phyloP scores from a whole-genome alignment of 1,284 basidiomycete genomes.

The Apiotrichum mycotoxinovorans region DNA sequence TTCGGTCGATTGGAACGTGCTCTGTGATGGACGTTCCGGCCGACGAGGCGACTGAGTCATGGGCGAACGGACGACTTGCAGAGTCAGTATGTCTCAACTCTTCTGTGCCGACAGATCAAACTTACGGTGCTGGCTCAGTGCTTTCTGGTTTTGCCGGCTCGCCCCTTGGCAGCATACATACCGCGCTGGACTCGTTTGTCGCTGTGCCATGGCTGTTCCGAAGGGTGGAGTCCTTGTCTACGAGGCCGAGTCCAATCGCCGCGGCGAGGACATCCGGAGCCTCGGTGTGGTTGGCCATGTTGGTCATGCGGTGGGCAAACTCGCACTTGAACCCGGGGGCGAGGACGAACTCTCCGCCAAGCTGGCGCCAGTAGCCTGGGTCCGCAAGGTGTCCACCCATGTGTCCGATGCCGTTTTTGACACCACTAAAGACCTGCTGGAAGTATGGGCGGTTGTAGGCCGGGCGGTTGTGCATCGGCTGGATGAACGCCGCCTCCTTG shows the following conservation, averaged over 20 bases:
- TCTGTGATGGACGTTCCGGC: not conserved
- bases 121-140: too few relatives aligned
- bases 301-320: constrained; percentile 50
- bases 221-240: not conserved
- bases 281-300: constrained; percentile 47
- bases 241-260: not conserved
- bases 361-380: constrained; percentile 43
- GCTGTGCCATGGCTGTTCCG: too few relatives aligned
- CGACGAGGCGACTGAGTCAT: not conserved
- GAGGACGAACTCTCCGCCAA: constrained; percentile 49
- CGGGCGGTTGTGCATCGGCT: constrained; percentile 28
- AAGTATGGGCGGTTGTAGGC: constrained; percentile 40
- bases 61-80: too few relatives aligned
- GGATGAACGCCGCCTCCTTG: constrained; percentile 38
- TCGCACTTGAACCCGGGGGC: constrained; percentile 37
- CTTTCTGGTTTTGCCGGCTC: too few relatives aligned
- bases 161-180: too few relatives aligned
- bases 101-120: too few relatives aligned
- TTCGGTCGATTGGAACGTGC: not conserved
- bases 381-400: constrained; percentile 32
- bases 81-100: too few relatives aligned
- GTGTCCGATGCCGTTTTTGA: constrained; percentile 41
- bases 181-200: too few relatives aligned
- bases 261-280: constrained; percentile 33
- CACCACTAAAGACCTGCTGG: constrained; percentile 37